Percentiles rank a stretch among this genome's conserved stretches.
Evolutionary conservation across 768 basidiomycete genomes (phyloP).

Genomic region (Strobilomyces confusus): DNA sequence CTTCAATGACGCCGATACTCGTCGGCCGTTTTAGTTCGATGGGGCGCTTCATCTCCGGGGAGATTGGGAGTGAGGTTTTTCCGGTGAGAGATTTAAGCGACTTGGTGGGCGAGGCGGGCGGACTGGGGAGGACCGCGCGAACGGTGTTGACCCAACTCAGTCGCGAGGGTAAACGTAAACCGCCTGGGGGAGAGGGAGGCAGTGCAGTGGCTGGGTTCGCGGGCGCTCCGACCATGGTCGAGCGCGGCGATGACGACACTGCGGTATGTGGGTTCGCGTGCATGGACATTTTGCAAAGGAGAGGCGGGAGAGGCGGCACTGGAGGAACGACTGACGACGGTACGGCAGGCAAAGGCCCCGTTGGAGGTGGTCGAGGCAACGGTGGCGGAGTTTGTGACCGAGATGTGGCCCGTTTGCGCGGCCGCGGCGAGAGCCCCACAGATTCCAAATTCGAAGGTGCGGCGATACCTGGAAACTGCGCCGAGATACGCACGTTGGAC

Average conservation of each 20-base stretch:
- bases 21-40: slow-evolving; percentile 19
- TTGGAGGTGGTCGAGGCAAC: slow-evolving; percentile 26
- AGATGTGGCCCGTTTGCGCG: slow-evolving; percentile 21
- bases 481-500: slow-evolving; percentile 2
- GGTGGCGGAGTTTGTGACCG: slow-evolving; percentile 27
- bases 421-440: slow-evolving; percentile 14
- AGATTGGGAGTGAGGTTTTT: not conserved
- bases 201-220: slow-evolving; percentile 10
- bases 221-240: slow-evolving; percentile 1
- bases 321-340: slow-evolving; percentile 21
- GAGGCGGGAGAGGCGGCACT: slow-evolving; percentile 27
- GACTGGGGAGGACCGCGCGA: slow-evolving; percentile 27
- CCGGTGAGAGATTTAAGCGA: slow-evolving; percentile 5
- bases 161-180: slow-evolving; percentile 30
- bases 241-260: slow-evolving; percentile 7
- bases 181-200: slow-evolving; percentile 28
- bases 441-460: slow-evolving; percentile 16
- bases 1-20: slow-evolving; percentile 31
- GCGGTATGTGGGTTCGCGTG: slow-evolving; percentile 3
- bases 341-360: slow-evolving; percentile 28
- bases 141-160: slow-evolving; percentile 27
- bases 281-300: slow-evolving; percentile 15
- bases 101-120: slow-evolving; percentile 28
- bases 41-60: slow-evolving; percentile 9
- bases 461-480: slow-evolving; percentile 1